Evolutionary conservation across 2,329 filamentous ascomycete genomes (phyloP), one percentile per base, ranked within the genome.

Genomic region (Colletotrichum orbiculare): DNA sequence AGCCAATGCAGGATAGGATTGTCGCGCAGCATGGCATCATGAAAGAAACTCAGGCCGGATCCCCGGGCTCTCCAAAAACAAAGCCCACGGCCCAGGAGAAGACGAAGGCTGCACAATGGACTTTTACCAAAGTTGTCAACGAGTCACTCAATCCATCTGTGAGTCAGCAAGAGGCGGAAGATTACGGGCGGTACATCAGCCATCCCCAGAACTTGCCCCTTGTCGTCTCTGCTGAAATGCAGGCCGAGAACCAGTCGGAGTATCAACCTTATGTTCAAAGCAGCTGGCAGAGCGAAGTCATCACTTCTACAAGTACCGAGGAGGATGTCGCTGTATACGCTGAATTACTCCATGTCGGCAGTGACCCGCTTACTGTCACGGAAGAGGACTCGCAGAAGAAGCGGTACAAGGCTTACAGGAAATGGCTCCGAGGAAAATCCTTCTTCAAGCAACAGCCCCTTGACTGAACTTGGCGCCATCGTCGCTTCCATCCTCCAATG

Each of bases 341-440:
- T 37, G 92, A 96, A 67, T 91, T 96, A 72, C 76, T 97, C 60
- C 87, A 85, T 47, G 87, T 96, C 11, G 88, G 87, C 5, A 91
- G 96, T 66, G 93, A 97, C 71, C 93, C 93, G 15, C 80, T 99
- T 56, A 96, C 93, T 2, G 95, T 98, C 12, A 90, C 89, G 1
- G 90, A 94, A 48, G 94, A 96, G 73, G 96, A 98, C 76, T 85
- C 89, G 49, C 85, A 86, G 45, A 98, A 97, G 85, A 97, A 98
- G 84, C 85, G 96, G 71, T 99, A 99, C 78, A 98, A 97, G 79
- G 92, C 94, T 9, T 99, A 99, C 78, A 83, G 90, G 72, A 96
- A 97, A 79, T 99, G 96, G 95, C 82, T 99, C 73, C 87, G 89
- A 67, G 95, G 95, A 15, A 98, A 97, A 82, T 97, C 93, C 72